Percentiles rank a stretch among this genome's conserved stretches.
These are phyloP conservation scores for Macrophomina phaseolina DNA, from an alignment of 2,329 filamentous ascomycete species.

Conservation along the genomic window DNA sequence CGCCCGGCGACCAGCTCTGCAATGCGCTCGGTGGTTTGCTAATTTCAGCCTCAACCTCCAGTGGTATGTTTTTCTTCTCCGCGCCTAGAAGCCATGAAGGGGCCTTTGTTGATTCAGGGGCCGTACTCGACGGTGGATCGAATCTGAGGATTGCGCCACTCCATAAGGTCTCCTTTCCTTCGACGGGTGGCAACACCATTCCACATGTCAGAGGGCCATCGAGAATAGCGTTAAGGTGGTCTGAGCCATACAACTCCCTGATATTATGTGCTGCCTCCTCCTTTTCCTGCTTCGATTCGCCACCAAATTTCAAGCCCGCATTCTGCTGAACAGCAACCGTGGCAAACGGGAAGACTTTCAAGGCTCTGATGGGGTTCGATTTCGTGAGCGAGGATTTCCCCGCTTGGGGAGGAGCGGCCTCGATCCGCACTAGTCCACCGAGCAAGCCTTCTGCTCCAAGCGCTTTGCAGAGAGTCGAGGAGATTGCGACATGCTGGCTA, in stretches of 20 bases:
- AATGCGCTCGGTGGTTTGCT: slow-evolving; percentile 44
- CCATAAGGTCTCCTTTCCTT: slow-evolving; percentile 66
- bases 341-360: slow-evolving; percentile 84
- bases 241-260: slow-evolving; percentile 70
- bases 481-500: slow-evolving; percentile 78
- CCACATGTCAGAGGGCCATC: slow-evolving; percentile 90
- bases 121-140: slow-evolving; percentile 60
- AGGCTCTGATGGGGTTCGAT: slow-evolving; percentile 58
- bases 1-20: slow-evolving; percentile 58
- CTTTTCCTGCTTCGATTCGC: slow-evolving; percentile 81
- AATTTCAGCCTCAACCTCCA: slow-evolving; percentile 79
- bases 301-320: slow-evolving; percentile 81
- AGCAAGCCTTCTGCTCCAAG: slow-evolving; percentile 76
- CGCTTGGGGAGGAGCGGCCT: slow-evolving; percentile 78
- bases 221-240: slow-evolving; percentile 65
- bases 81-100: slow-evolving; percentile 77
- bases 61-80: slow-evolving; percentile 68
- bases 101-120: slow-evolving; percentile 54
- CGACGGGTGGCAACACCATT: slow-evolving; percentile 70
- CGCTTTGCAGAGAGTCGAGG: slow-evolving; percentile 74
- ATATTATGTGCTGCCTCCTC: slow-evolving; percentile 78
- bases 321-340: slow-evolving; percentile 60
- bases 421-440: slow-evolving; percentile 85
- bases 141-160: slow-evolving; percentile 85
- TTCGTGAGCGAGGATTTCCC: slow-evolving; percentile 58